Conservation (phyloP, 2,329 filamentous ascomycete genomes). For the Aspergillus intermedius region DNA sequence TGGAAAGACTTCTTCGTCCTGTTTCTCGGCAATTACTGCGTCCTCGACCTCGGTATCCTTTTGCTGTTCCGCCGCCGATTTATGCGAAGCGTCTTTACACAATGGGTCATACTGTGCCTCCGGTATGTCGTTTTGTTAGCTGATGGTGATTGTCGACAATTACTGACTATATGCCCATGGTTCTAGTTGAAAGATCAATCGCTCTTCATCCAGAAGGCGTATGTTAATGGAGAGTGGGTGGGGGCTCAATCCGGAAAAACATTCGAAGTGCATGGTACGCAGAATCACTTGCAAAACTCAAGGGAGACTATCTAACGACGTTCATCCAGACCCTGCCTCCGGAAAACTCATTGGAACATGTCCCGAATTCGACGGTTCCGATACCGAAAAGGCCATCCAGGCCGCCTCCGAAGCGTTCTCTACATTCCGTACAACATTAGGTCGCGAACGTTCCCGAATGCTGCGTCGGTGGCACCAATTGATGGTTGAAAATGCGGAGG, state of each 20-base stretch:
- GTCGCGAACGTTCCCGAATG: constrained; percentile 55
- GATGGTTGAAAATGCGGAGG: constrained; percentile 59
- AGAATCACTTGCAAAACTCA: neutral
- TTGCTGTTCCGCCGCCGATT: constrained; percentile 24
- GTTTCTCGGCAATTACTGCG: constrained; percentile 31
- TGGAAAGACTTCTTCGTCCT: constrained; percentile 32
- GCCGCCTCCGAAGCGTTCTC: constrained; percentile 70
- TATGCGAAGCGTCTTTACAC: constrained; percentile 35
- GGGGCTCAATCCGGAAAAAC: constrained; percentile 79
- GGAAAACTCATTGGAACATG: constrained; percentile 73
- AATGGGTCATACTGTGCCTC: constrained; percentile 36
- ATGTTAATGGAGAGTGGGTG: constrained; percentile 91
- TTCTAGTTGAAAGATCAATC: constrained; percentile 67
- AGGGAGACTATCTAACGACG: neutral
- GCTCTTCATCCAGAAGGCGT: constrained; percentile 76
- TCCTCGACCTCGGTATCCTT: constrained; percentile 30
- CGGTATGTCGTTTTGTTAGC: constrained; percentile 20
- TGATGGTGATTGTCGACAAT: neutral
- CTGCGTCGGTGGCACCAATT: constrained; percentile 63
- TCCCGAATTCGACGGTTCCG: constrained; percentile 70
- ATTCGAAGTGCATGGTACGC: constrained; percentile 70
- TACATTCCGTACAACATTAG: constrained; percentile 55
- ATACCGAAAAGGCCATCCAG: constrained; percentile 73
- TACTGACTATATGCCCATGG: neutral
- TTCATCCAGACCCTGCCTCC: constrained; percentile 65